Conservation (phyloP, 805 yeast species). For the Zygosaccharomyces siamensis region DNA sequence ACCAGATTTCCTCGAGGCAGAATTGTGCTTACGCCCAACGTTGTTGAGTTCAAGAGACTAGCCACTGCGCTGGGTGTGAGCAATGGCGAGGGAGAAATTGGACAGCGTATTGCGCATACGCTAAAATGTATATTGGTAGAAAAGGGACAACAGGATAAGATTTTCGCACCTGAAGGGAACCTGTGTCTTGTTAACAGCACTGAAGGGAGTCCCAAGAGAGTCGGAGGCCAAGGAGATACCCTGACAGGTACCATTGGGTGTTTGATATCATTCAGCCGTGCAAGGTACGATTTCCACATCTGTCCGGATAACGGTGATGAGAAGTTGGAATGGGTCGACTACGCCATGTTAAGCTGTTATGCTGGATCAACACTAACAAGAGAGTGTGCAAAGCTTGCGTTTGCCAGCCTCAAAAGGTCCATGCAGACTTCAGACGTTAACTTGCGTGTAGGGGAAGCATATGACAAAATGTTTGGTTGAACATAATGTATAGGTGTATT, state of each 20-base stretch:
- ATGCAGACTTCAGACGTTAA: conserved; percentile 85
- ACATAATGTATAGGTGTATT: not conserved
- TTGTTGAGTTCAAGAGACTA: conserved; percentile 73
- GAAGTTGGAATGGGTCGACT: conserved; percentile 32
- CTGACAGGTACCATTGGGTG: conserved; percentile 83
- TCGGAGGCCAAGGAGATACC: conserved; percentile 97
- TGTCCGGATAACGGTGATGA: conserved; percentile 44
- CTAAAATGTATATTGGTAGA: conserved; percentile 41
- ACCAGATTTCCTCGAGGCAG: conserved; percentile 47
- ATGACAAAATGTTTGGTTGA: conserved; percentile 39
- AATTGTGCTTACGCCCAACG: conserved; percentile 84
- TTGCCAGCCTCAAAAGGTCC: conserved; percentile 57
- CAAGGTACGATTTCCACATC: conserved; percentile 50
- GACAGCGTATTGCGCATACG: conserved; percentile 22
- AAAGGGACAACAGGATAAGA: conserved; percentile 67
- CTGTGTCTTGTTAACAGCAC: conserved; percentile 43
- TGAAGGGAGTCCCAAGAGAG: conserved; percentile 70
- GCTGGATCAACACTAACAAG: conserved; percentile 71
- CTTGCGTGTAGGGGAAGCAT: conserved; percentile 60
- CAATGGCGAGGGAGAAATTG: conserved; percentile 25
- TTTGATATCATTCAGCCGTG: conserved; percentile 70
- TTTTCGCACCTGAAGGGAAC: conserved; percentile 40
- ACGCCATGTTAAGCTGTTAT: conserved; percentile 52
- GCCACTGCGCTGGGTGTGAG: conserved; percentile 40
- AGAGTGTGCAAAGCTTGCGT: conserved; percentile 61